A percentile compares a stretch with the other conserved stretches of the same genome.
Evolutionary conservation across 768 basidiomycete species (phyloP).

Genomic region (Mycena galopus): DNA sequence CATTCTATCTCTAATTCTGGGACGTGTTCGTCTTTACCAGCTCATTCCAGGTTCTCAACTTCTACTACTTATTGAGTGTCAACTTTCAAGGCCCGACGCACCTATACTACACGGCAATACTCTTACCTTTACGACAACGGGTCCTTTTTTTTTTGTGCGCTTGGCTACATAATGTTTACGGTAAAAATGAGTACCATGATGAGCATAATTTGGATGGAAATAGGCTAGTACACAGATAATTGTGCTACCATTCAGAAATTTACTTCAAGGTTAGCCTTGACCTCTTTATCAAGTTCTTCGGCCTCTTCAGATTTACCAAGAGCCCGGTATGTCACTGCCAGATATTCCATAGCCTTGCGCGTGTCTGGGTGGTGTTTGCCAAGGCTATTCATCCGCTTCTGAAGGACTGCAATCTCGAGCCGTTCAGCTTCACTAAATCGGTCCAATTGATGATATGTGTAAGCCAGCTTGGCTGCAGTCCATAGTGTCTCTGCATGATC

Average conservation of each 20-base stretch:
- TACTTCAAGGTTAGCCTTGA: background rate
- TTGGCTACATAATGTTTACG: no score
- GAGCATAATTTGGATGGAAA: no score
- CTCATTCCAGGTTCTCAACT: no score
- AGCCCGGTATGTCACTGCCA: background rate
- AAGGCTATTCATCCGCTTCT: background rate
- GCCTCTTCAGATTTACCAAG: background rate
- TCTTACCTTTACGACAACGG: no score
- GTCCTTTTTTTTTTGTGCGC: no score
- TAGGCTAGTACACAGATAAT: background rate
- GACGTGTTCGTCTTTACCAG: no score
- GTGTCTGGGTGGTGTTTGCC: background rate
- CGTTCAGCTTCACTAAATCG: background rate
- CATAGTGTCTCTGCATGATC: background rate
- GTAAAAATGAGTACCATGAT: no score
- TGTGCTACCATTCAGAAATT: background rate
- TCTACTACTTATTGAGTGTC: no score
- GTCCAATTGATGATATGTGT: background rate
- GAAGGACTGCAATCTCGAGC: background rate
- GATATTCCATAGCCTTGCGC: background rate
- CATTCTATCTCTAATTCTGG: no score
- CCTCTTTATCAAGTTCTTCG: background rate
- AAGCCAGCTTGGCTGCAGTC: background rate
- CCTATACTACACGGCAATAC: no score
- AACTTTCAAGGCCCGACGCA: no score